Conservation (phyloP, 768 basidiomycete genomes). For the Rhodotorula sphaerocarpa region DNA sequence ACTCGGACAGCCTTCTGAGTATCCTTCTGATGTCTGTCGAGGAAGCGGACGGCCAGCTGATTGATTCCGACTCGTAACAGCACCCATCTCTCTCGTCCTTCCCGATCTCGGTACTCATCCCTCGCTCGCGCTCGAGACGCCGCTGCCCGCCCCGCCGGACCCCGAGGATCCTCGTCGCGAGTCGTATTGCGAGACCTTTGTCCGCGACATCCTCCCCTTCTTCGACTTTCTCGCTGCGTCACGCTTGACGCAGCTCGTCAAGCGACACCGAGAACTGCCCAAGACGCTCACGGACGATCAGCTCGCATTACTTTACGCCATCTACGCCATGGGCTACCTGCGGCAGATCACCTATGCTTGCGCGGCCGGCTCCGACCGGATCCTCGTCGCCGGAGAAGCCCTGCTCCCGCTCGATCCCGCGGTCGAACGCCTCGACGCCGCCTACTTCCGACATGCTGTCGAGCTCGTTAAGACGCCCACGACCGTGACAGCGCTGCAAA, state of each 20-base stretch:
- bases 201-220: slow-evolving; percentile 4
- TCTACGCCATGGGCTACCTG: slow-evolving; percentile 4
- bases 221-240: neutral
- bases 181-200: slow-evolving; percentile 1
- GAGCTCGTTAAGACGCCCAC: neutral
- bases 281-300: slow-evolving; percentile 3
- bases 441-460: slow-evolving; percentile 1
- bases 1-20: too few relatives aligned
- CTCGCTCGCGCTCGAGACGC: neutral
- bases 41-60: too few relatives aligned
- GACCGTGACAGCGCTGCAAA: slow-evolving; percentile 4
- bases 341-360: neutral
- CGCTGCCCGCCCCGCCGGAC: neutral
- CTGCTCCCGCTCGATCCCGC: neutral
- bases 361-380: neutral
- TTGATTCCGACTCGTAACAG: too few relatives aligned
- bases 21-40: too few relatives aligned
- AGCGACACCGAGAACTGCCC: neutral
- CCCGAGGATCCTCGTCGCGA: neutral
- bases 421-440: neutral
- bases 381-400: too few relatives aligned
- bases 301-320: neutral
- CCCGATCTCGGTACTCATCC: slow-evolving; percentile 6
- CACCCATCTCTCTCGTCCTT: slow-evolving; percentile 3
- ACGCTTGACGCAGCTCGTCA: neutral